A percentile compares a stretch with the other conserved stretches of the same genome.
Conservation (phyloP, 345 rosid genomes). For the Citrus sp. region DNA sequence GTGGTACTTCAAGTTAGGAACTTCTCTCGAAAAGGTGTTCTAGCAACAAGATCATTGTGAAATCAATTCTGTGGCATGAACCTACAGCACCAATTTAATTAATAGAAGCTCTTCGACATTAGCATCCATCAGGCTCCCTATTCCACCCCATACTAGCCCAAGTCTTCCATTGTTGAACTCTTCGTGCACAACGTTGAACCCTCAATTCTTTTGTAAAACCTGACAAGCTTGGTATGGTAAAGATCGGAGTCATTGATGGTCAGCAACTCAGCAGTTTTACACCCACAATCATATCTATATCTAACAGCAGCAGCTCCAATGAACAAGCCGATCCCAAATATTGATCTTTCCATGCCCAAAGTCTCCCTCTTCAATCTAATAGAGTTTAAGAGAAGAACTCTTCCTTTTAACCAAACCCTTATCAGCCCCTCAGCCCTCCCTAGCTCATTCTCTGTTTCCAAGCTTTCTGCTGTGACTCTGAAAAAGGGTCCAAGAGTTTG, state of each 20-base stretch:
- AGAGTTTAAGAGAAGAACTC: slow-evolving; percentile 77
- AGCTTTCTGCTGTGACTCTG: slow-evolving; percentile 65
- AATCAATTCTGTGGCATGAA: slow-evolving; percentile 31
- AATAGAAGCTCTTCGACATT: slow-evolving; percentile 56
- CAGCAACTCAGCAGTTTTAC: slow-evolving; percentile 72
- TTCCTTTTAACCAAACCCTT: slow-evolving; percentile 77
- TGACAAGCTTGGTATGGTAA: slow-evolving; percentile 86
- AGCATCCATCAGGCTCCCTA: slow-evolving; percentile 92
- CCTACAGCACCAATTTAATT: slow-evolving; percentile 62
- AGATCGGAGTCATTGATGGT: slow-evolving; percentile 88
- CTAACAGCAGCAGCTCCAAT: slow-evolving; percentile 89
- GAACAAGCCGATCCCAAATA: slow-evolving; percentile 81
- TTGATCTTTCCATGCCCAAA: slow-evolving; percentile 64
- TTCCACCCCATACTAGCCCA: slow-evolving; percentile 87
- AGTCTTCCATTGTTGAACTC: slow-evolving; percentile 76
- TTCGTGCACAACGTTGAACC: slow-evolving; percentile 65
- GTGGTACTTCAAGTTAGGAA: no score
- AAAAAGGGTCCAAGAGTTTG: slow-evolving; percentile 68
- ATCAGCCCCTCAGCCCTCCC: slow-evolving; percentile 65
- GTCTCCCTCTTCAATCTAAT: slow-evolving; percentile 67
- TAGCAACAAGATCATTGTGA: background rate
- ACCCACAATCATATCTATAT: slow-evolving; percentile 64
- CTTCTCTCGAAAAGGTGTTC: no score
- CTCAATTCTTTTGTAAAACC: slow-evolving; percentile 76
- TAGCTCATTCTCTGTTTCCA: slow-evolving; percentile 52